Base-by-base conservation (phyloP, 148 eudicot species). In the Euryodendron excelsum region DNA sequence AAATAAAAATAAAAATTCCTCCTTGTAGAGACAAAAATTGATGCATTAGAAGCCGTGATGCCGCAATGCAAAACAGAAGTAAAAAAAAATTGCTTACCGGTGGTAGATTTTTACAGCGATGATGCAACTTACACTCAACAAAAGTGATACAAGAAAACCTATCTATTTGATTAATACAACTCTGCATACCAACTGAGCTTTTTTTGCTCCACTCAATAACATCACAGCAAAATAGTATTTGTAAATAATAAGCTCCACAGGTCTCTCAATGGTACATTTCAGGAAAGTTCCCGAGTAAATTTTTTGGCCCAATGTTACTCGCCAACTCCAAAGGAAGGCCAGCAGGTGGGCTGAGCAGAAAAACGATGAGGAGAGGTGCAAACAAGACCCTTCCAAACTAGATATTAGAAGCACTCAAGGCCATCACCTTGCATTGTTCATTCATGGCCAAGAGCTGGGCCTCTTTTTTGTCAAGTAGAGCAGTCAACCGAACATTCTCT, bases 371-470 rank as follows among this genome's bases (percentile, higher is more conserved):
- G 28, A 4, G 3, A 31, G 21, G 25, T 33, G 80, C 15, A 53
- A 67, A 25, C 64, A 37, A 52, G 30, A 61, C n/a, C 70, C 30
- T 60, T 17, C 17, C 23, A 44, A 33, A 41, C 62, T 84, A 90
- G 39, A 93, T 78, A 69, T 88, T 68, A 56, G 91, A 88, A 66
- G 92, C 89, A 77, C 82, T 90, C 33, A 94, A 80, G 67, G 98
- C 98, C 96, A 94, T 92, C 64, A 94, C 81, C 89, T 92, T 94
- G 89, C 98, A 94, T 53, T 94, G 97, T 73, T 94, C 98, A 73
- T 89, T 94, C 98, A 94, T 94, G 69, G 98, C 98, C 85, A 94
- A 84, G 44, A 94, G 88, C 74, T 94, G 98, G 27, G 97, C 97
- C 79, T 94, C 98, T 80, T 92, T 94, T 82, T 94, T 89, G 88